Percentiles rank a stretch among this genome's conserved stretches.
Conservation (phyloP, 2,329 filamentous ascomycete genomes). For the Colletotrichum sp. region DNA sequence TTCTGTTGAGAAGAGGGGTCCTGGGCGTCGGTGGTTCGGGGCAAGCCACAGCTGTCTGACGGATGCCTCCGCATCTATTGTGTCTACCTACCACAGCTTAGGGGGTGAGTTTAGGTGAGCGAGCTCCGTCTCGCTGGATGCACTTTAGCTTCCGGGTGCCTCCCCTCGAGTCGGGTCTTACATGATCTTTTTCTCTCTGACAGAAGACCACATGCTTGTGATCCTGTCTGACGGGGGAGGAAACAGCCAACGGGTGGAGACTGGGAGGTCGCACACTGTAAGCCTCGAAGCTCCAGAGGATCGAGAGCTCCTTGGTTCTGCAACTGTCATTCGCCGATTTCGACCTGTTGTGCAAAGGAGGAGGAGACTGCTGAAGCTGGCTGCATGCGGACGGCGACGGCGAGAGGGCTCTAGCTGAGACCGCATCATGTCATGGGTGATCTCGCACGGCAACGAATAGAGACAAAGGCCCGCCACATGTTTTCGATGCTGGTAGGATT, state of each 20-base stretch:
- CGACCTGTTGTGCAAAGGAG: conserved; percentile 5
- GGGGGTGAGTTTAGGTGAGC: conserved; percentile 3
- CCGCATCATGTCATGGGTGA: conserved; percentile 5
- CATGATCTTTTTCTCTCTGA: neutral
- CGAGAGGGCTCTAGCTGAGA: conserved; percentile 1
- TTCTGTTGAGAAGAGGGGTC: neutral
- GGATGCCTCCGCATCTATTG: neutral
- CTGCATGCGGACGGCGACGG: conserved; percentile 11
- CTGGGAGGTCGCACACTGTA: neutral
- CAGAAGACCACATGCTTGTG: neutral
- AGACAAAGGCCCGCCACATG: conserved; percentile 13
- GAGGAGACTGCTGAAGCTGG: neutral
- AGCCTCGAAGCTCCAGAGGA: neutral
- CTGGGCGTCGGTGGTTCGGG: neutral
- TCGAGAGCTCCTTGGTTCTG: neutral
- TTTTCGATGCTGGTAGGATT: neutral
- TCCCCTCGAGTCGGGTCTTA: neutral
- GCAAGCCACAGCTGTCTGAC: conserved; percentile 2
- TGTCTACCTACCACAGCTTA: neutral
- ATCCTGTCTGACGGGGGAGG: conserved; percentile 6
- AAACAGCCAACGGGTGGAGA: neutral
- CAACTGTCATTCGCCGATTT: conserved; percentile 7
- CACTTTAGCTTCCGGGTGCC: neutral
- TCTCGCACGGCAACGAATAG: conserved; percentile 16
- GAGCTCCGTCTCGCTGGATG: neutral